Percentiles rank a stretch among this genome's conserved stretches.
Conservation (phyloP, 805 yeast genomes). For the Ogataea methylovora region DNA sequence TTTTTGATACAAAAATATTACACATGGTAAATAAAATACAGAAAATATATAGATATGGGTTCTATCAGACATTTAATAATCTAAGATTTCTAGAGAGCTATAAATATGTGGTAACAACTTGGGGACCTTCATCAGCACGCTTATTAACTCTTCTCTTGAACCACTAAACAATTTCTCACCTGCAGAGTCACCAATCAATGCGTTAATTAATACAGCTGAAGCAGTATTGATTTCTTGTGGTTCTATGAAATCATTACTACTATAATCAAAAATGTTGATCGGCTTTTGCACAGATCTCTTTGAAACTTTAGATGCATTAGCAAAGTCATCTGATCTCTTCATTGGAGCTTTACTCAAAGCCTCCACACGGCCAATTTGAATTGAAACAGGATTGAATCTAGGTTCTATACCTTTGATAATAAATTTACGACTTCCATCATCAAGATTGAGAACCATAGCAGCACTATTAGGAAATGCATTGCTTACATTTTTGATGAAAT, state of each 20-base stretch:
- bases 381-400: conserved; percentile 48
- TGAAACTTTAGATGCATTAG: conserved; percentile 7
- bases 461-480: conserved; percentile 81
- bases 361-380: conserved; percentile 37
- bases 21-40: not conserved
- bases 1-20: not conserved
- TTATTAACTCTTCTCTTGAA: conserved; percentile 23
- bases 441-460: conserved; percentile 81
- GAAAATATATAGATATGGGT: not conserved
- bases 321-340: conserved; percentile 4
- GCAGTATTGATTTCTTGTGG: conserved; percentile 34
- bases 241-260: conserved; percentile 22
- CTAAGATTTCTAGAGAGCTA: conserved; percentile 14
- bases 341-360: conserved; percentile 20
- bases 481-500: conserved; percentile 90
- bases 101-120: conserved; percentile 19
- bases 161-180: conserved; percentile 28
- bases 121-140: conserved; percentile 27
- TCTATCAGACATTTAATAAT: conserved; percentile 8
- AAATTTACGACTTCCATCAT: conserved; percentile 65
- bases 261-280: conserved; percentile 24
- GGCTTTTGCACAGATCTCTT: conserved; percentile 20
- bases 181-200: conserved; percentile 21
- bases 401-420: conserved; percentile 95
- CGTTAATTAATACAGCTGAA: conserved; percentile 28